Evolutionary conservation across 148 eudicot species (phyloP), one percentile per base, ranked within the genome.

Genomic region (Rhododendron mucronatum): DNA sequence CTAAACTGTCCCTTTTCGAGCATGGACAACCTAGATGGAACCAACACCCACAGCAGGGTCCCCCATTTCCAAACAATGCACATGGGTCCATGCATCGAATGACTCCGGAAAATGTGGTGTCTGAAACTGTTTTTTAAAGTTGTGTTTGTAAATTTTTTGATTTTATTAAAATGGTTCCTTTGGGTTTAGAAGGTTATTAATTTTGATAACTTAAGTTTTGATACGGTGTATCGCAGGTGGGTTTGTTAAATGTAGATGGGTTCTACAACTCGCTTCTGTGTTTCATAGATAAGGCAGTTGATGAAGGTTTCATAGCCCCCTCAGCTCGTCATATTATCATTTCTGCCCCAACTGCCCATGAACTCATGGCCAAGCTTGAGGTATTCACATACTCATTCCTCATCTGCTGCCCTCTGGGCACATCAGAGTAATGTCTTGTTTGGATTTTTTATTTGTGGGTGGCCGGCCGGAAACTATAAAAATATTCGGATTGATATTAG

Each of bases 211-310:
- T 39, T 18, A 6, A 2, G 0, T 35, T 59, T 50, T 37, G 21
- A 33, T 28, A 33, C 79, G 80, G 28, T 41, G 53, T 21, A 8
- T 45, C 81, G 57, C 91, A 96, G 99, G 99, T 96, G 30, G 99
- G 99, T 21, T 84, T 96, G 80, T 84, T 96, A 81, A 96, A 96
- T 73, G 98, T 96, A 10, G 97, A 96, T 85, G 99, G 99, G 1
- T 96, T 94, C 79, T 96, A 96, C 93, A 91, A 96, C 90, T 94
- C 95, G 41, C 83, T 96, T 8, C 81, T 96, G 83, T 92, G 92
- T 73, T 96, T 96, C 93, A 92, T 96, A 87, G 99, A 96, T 91
- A 94, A 96, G 77, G 97, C 99, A 28, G 99, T 96, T 14, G 99
- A 96, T 44, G 99, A 96, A 88, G 99, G 98, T 77, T 96, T 96